Percentiles rank a stretch among this genome's conserved stretches.
These are phyloP conservation scores for Plasmopara viticola DNA, from an alignment of 352 stramenopile species.

Conservation along the genomic window DNA sequence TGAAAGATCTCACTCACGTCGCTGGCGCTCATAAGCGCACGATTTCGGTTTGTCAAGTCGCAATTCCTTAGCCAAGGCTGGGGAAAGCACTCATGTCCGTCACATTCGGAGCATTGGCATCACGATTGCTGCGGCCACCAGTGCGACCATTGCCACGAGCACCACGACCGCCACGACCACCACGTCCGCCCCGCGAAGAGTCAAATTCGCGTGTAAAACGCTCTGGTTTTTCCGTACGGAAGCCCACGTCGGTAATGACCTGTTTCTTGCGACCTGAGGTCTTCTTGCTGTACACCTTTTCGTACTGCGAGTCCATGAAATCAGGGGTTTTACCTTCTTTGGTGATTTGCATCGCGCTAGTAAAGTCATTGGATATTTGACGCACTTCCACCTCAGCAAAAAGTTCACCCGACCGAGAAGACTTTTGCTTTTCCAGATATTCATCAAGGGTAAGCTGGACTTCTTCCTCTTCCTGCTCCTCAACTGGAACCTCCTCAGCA, in stretches of 20 bases:
- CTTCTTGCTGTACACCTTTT: slow-evolving; percentile 96
- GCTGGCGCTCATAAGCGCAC: slow-evolving; percentile 32
- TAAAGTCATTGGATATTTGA: slow-evolving; percentile 89
- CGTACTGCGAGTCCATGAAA: slow-evolving; percentile 82
- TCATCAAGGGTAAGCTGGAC: slow-evolving; percentile 79
- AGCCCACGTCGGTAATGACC: slow-evolving; percentile 83
- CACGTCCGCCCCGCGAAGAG: slow-evolving; percentile 40
- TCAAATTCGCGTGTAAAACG: slow-evolving; percentile 61
- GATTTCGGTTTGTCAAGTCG: slow-evolving; percentile 22
- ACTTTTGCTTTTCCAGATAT: slow-evolving; percentile 80
- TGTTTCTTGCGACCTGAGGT: slow-evolving; percentile 92
- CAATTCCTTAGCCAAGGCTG: slow-evolving; percentile 59
- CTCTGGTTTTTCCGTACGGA: slow-evolving; percentile 64
- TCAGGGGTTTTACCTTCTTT: slow-evolving; percentile 86
- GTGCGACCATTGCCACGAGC: slow-evolving; percentile 40
- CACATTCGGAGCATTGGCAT: slow-evolving; percentile 52
- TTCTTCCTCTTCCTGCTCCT: slow-evolving; percentile 78
- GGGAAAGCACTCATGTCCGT: slow-evolving; percentile 82
- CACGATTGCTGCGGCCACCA: slow-evolving; percentile 21
- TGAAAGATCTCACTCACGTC: slow-evolving; percentile 50
- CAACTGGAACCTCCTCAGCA: slow-evolving; percentile 36
- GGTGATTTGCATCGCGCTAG: slow-evolving; percentile 56
- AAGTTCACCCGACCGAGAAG: slow-evolving; percentile 58
- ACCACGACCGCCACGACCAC: slow-evolving; percentile 52
- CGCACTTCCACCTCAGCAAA: slow-evolving; percentile 79